Conservation (phyloP, 108 stramenopile species). For the Skeletonema costatum region DNA sequence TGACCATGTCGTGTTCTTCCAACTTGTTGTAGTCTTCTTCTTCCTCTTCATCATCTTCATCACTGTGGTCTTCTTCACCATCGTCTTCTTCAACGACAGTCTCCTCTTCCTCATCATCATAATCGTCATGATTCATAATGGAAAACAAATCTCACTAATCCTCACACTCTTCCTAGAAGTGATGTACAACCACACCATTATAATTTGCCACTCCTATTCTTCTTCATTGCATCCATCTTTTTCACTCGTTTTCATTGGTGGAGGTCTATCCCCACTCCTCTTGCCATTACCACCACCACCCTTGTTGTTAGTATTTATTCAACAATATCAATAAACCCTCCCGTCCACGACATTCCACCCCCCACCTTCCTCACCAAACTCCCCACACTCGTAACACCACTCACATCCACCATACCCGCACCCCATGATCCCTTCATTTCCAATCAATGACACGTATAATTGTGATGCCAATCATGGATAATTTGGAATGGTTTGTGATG, state of each 20-base stretch:
- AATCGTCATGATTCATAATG: slow-evolving; percentile 15
- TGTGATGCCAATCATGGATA: slow-evolving; percentile 49
- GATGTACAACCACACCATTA: neutral
- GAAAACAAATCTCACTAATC: slow-evolving; percentile 21
- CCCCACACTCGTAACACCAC: slow-evolving; percentile 55
- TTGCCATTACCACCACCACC: neutral
- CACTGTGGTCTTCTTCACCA: neutral
- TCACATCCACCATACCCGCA: slow-evolving; percentile 67
- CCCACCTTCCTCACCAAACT: slow-evolving; percentile 72
- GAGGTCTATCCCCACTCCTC: slow-evolving; percentile 9
- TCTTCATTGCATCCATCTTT: neutral
- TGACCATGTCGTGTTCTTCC: slow-evolving; percentile 28
- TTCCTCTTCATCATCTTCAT: neutral
- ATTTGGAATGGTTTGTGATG: slow-evolving; percentile 55
- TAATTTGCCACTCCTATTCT: neutral
- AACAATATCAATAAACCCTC: slow-evolving; percentile 3
- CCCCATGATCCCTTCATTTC: slow-evolving; percentile 68
- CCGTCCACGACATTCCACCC: slow-evolving; percentile 52
- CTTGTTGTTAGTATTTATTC: slow-evolving; percentile 14
- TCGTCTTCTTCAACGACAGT: neutral
- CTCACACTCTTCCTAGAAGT: slow-evolving; percentile 22
- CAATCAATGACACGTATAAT: slow-evolving; percentile 62
- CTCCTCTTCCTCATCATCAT: slow-evolving; percentile 18
- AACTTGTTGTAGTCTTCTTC: slow-evolving; percentile 20
- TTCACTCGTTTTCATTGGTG: slow-evolving; percentile 8